Percentiles rank a stretch among this genome's conserved stretches.
Conservation (phyloP, 148 eudicot genomes). For the Vaccinium myrtillus region DNA sequence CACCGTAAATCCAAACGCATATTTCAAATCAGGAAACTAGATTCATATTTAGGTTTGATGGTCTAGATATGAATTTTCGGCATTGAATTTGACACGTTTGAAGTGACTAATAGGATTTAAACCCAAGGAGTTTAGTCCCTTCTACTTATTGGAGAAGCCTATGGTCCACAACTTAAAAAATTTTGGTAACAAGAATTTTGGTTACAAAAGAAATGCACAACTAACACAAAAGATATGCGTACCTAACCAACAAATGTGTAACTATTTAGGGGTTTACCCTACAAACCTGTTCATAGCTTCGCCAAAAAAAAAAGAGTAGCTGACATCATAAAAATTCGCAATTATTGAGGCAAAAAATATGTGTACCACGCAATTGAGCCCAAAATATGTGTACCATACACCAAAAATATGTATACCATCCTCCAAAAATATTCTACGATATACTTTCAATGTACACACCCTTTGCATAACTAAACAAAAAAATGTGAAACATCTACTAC, state of each 20-base stretch:
- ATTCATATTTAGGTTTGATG: neutral
- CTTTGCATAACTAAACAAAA: no score
- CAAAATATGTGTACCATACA: no score
- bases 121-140: neutral
- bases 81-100: neutral
- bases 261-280: neutral
- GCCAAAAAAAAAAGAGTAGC: neutral
- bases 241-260: neutral
- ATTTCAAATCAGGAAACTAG: neutral
- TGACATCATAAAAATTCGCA: no score
- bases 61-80: neutral
- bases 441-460: no score
- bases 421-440: no score
- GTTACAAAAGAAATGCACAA: neutral
- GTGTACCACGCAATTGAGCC: no score
- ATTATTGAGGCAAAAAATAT: neutral
- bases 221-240: neutral
- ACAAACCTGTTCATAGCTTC: neutral
- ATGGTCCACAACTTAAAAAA: neutral
- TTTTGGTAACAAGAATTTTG: neutral
- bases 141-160: neutral
- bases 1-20: neutral
- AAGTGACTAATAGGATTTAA: neutral
- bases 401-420: no score
- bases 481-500: no score